These are phyloP conservation scores for Hydnum rufescens DNA, from an alignment of 768 basidiomycete genomes.

Conservation along the genomic window DNA sequence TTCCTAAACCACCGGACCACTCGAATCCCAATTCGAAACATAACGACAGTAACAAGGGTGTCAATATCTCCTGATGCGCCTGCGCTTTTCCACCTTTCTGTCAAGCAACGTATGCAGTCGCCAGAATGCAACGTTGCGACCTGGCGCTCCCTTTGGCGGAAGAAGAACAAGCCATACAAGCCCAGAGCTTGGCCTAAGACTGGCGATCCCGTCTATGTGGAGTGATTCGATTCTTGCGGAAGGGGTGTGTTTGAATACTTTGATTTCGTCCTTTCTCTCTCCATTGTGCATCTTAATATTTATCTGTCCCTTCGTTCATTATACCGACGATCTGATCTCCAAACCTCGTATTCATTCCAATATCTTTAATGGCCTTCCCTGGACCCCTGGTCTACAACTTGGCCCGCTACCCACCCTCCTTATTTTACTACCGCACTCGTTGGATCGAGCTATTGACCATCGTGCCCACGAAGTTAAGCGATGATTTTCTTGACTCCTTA, in stretches of 20 bases:
- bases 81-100: conserved; percentile 6
- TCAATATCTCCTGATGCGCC: neutral
- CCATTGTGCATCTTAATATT: too few relatives aligned
- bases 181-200: neutral
- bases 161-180: neutral
- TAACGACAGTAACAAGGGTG: neutral
- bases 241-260: neutral
- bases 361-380: too few relatives aligned
- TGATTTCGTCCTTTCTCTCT: neutral
- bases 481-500: too few relatives aligned
- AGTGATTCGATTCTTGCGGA: neutral
- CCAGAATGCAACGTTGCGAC: neutral
- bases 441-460: too few relatives aligned
- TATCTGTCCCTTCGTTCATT: too few relatives aligned
- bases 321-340: too few relatives aligned
- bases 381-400: too few relatives aligned
- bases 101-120: conserved; percentile 6
- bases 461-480: too few relatives aligned
- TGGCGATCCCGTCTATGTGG: neutral
- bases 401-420: too few relatives aligned
- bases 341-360: too few relatives aligned
- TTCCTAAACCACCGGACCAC: neutral
- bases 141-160: neutral
- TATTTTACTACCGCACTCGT: too few relatives aligned
- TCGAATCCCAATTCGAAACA: neutral